Percentiles rank a stretch among this genome's conserved stretches.
Evolutionary conservation across 192 early-diverging fungal genomes (phyloP).

Genomic region (Gorgonomyces haynaldii): DNA sequence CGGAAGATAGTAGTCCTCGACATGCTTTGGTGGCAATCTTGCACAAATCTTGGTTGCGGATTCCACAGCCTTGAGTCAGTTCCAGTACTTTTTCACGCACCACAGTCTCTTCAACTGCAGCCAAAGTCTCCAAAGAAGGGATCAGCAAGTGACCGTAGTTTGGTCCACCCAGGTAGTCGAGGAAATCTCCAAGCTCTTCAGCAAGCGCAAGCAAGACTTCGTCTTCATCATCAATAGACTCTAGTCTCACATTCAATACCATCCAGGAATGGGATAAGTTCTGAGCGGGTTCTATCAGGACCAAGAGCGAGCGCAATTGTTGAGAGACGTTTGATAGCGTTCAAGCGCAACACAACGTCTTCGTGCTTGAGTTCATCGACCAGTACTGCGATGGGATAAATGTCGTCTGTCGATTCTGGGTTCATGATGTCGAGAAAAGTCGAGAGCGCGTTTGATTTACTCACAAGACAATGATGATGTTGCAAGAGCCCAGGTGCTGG

Average conservation of each 20-base stretch:
- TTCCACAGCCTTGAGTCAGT: constrained; percentile 72
- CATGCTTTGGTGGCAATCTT: constrained; percentile 59
- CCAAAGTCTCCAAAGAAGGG: constrained; percentile 88
- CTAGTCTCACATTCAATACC: constrained; percentile 52
- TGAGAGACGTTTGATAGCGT: constrained; percentile 66
- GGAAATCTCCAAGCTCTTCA: constrained; percentile 86
- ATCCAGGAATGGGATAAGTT: constrained; percentile 96
- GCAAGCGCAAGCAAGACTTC: constrained; percentile 89
- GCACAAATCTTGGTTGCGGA: constrained; percentile 77
- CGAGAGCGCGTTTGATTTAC: too few relatives aligned
- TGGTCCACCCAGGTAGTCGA: constrained; percentile 85
- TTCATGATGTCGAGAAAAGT: too few relatives aligned
- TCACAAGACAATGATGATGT: too few relatives aligned
- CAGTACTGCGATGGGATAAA: constrained; percentile 82
- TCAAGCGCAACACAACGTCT: constrained; percentile 70
- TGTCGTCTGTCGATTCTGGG: constrained; percentile 33
- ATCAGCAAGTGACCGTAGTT: constrained; percentile 76
- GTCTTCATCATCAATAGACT: constrained; percentile 99
- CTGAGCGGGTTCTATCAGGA: constrained; percentile 82
- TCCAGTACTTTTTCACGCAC: constrained; percentile 86
- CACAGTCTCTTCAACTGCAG: constrained; percentile 93
- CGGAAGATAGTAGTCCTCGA: constrained; percentile 85
- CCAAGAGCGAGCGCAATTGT: constrained; percentile 90
- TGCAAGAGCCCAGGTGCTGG: too few relatives aligned
- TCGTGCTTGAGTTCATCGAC: constrained; percentile 92